Percentiles rank a stretch among this genome's conserved stretches.
Conservation (phyloP, 2,329 filamentous ascomycete genomes). For the Cercospora nicotianae region DNA sequence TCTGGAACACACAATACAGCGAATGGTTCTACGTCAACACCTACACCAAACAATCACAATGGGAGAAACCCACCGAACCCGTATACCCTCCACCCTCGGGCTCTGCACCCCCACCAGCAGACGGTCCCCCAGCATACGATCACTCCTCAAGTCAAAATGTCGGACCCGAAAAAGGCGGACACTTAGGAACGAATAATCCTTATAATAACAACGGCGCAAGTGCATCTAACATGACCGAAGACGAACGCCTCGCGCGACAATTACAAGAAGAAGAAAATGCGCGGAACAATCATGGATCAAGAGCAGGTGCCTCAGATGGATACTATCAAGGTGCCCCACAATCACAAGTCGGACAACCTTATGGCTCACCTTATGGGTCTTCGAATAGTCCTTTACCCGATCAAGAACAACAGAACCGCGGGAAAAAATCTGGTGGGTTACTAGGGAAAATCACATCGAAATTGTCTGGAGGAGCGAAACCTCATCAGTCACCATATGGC, state of each 20-base stretch:
- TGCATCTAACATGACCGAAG: slow-evolving; percentile 54
- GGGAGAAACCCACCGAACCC: slow-evolving; percentile 76
- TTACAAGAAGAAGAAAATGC: slow-evolving; percentile 83
- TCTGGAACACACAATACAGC: slow-evolving; percentile 85
- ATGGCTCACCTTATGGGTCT: slow-evolving; percentile 31
- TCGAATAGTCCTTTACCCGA: slow-evolving; percentile 10
- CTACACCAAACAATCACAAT: slow-evolving; percentile 84
- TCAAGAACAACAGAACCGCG: slow-evolving; percentile 38
- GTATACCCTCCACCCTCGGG: slow-evolving; percentile 55
- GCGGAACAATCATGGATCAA: slow-evolving; percentile 38
- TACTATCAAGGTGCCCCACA: slow-evolving; percentile 46
- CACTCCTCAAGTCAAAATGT: slow-evolving; percentile 44
- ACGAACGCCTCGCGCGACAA: slow-evolving; percentile 71
- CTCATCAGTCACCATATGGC: slow-evolving; percentile 34
- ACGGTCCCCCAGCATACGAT: slow-evolving; percentile 66
- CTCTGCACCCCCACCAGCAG: slow-evolving; percentile 45
- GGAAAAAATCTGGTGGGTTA: slow-evolving; percentile 45
- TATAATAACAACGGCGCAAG: slow-evolving; percentile 49
- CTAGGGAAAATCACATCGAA: slow-evolving; percentile 57
- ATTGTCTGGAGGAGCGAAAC: slow-evolving; percentile 31
- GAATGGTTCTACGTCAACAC: slow-evolving; percentile 95
- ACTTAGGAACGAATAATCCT: slow-evolving; percentile 68
- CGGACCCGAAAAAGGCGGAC: slow-evolving; percentile 48
- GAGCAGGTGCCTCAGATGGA: slow-evolving; percentile 44
- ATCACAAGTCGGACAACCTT: slow-evolving; percentile 26